A percentile compares a stretch with the other conserved stretches of the same genome.
Evolutionary conservation across 805 yeast species (phyloP).

Genomic region (Ogataea polymorpha): DNA sequence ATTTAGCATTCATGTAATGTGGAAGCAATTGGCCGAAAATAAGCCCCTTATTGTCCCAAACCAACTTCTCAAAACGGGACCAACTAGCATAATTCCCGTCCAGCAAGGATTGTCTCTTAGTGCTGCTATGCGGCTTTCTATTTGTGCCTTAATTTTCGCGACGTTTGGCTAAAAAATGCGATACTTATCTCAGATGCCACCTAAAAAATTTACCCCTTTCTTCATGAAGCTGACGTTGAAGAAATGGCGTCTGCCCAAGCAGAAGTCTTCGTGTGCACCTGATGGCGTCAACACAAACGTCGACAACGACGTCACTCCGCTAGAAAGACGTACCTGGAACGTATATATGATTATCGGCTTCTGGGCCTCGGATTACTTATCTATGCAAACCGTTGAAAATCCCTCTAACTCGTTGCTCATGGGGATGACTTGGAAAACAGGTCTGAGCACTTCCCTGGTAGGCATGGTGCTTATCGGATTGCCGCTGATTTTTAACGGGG

Average conservation of each 20-base stretch:
- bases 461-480: slow-evolving; percentile 23
- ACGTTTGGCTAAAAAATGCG: too few relatives aligned
- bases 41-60: too few relatives aligned
- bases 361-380: slow-evolving; percentile 28
- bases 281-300: slow-evolving; percentile 18
- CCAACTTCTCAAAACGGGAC: too few relatives aligned
- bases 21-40: too few relatives aligned
- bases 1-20: too few relatives aligned
- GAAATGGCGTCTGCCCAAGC: slow-evolving; percentile 17
- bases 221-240: slow-evolving; percentile 5
- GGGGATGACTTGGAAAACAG: slow-evolving; percentile 24
- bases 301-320: slow-evolving; percentile 24
- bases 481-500: slow-evolving; percentile 27
- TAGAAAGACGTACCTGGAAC: slow-evolving; percentile 24
- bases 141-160: too few relatives aligned
- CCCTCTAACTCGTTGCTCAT: slow-evolving; percentile 17
- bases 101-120: too few relatives aligned
- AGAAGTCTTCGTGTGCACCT: slow-evolving; percentile 19
- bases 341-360: slow-evolving; percentile 22
- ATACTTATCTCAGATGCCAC: too few relatives aligned
- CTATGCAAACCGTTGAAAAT: slow-evolving; percentile 24
- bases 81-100: too few relatives aligned
- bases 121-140: too few relatives aligned
- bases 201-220: neutral
- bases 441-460: slow-evolving; percentile 18